These are phyloP conservation scores for Tetrapisispora pingtungensis DNA, from an alignment of 805 yeast species.

Conservation along the genomic window DNA sequence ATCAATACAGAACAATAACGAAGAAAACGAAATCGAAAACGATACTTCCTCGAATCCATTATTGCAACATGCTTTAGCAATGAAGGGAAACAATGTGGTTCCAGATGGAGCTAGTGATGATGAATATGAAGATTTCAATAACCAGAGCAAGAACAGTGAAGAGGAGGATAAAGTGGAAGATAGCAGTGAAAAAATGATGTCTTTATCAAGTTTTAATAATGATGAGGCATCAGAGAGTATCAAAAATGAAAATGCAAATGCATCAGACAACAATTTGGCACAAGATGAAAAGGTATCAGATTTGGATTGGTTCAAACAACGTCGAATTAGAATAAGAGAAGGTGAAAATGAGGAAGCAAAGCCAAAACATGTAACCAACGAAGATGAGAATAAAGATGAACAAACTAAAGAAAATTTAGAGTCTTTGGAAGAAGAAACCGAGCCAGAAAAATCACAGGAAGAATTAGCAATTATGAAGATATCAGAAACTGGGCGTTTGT, in stretches of 20 bases:
- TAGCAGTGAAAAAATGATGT: conserved; percentile 43
- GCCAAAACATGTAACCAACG: conserved; percentile 1
- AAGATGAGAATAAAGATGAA: conserved; percentile 7
- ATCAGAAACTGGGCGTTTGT: conserved; percentile 65
- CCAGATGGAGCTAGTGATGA: conserved; percentile 36
- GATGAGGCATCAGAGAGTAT: not conserved
- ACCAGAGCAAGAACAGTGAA: conserved; percentile 1
- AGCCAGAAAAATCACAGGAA: conserved; percentile 28
- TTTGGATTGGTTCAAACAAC: conserved; percentile 75
- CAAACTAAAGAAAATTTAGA: conserved; percentile 1
- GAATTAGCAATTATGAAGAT: conserved; percentile 44
- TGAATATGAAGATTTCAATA: conserved; percentile 33
- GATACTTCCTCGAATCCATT: conserved; percentile 26
- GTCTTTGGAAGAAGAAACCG: not conserved
- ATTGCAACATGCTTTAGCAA: conserved; percentile 33
- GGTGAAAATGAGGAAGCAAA: conserved; percentile 23
- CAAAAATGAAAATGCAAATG: not conserved
- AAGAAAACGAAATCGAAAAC: conserved; percentile 24
- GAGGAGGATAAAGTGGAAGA: conserved; percentile 18
- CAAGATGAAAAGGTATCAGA: conserved; percentile 53
- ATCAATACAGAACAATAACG: conserved; percentile 19
- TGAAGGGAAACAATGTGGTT: conserved; percentile 23
- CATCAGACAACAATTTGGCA: conserved; percentile 25
- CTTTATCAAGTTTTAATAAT: conserved; percentile 25
- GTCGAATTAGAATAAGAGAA: conserved; percentile 62